Conservation (phyloP, 2,329 filamentous ascomycete genomes). For the Aspergillus novofumigatus region DNA sequence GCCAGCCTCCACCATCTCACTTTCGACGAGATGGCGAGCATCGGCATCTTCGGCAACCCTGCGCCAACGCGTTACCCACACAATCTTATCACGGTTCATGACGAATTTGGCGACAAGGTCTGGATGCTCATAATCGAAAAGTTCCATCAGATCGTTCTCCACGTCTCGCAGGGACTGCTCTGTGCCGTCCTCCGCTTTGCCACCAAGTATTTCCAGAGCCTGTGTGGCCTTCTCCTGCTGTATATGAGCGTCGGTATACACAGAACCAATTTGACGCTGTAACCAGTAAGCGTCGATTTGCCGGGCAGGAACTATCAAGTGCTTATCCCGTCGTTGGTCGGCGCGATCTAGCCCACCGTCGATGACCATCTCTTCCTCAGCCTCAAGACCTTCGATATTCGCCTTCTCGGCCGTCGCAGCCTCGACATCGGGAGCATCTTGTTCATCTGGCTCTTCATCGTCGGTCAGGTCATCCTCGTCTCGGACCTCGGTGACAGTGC, state of each 20-base stretch:
- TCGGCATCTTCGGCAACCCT: constrained; percentile 72
- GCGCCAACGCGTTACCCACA: constrained; percentile 89
- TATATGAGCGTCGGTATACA: constrained; percentile 87
- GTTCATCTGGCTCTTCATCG: constrained; percentile 66
- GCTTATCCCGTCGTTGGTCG: constrained; percentile 44
- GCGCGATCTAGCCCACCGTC: constrained; percentile 56
- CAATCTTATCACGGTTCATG: constrained; percentile 85
- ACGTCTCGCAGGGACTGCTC: constrained; percentile 87
- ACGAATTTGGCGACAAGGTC: constrained; percentile 89
- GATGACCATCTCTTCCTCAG: constrained; percentile 75
- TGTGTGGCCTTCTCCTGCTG: constrained; percentile 89
- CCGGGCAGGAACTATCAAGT: constrained; percentile 66
- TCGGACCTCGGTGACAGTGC: constrained; percentile 76
- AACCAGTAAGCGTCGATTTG: constrained; percentile 98
- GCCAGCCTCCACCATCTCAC: constrained; percentile 86
- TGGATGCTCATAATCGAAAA: constrained; percentile 96
- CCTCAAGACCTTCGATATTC: constrained; percentile 41
- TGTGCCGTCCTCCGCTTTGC: constrained; percentile 67
- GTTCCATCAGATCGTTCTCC: constrained; percentile 96
- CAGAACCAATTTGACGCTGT: constrained; percentile 80
- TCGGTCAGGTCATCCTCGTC: constrained; percentile 76
- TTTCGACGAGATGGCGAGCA: constrained; percentile 72
- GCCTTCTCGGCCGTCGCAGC: constrained; percentile 35
- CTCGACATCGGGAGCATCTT: constrained; percentile 54
- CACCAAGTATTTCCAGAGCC: constrained; percentile 77